Conservation (phyloP, 768 basidiomycete genomes). For the Mycena sanguinolenta region DNA sequence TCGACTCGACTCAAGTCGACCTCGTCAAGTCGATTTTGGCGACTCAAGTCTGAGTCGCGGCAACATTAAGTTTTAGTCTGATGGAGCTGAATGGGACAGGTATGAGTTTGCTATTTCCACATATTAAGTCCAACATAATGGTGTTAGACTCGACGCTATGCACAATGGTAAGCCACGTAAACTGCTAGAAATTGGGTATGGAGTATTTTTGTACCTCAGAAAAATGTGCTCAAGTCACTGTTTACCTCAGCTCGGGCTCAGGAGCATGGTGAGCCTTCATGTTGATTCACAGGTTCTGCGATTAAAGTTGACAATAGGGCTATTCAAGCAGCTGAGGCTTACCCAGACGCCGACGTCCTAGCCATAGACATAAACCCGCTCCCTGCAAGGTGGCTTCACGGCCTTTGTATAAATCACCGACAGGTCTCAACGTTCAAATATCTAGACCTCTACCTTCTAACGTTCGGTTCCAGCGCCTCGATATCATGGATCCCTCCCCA, state of each 20-base stretch:
- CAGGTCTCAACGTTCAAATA: too few relatives aligned
- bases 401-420: conserved; percentile 31
- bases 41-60: too few relatives aligned
- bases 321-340: conserved; percentile 37
- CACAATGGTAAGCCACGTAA: conserved; percentile 38
- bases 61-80: too few relatives aligned
- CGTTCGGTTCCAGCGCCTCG: conserved; percentile 36
- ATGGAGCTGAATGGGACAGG: too few relatives aligned
- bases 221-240: not conserved
- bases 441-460: conserved; percentile 38
- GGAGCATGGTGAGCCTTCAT: conserved; percentile 14
- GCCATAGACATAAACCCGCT: too few relatives aligned
- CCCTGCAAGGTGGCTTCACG: conserved; percentile 15
- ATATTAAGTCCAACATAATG: too few relatives aligned
- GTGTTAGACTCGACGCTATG: conserved; percentile 41
- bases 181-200: conserved; percentile 43
- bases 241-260: conserved; percentile 13
- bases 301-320: conserved; percentile 22
- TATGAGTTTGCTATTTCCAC: too few relatives aligned
- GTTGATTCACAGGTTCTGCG: too few relatives aligned
- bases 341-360: too few relatives aligned
- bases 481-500: conserved; percentile 37
- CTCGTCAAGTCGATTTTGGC: too few relatives aligned
- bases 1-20: too few relatives aligned
- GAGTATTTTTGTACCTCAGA: not conserved